These are phyloP conservation scores for Cercospora brassicicola DNA, from an alignment of 2,329 filamentous ascomycete species.

Conservation along the genomic window DNA sequence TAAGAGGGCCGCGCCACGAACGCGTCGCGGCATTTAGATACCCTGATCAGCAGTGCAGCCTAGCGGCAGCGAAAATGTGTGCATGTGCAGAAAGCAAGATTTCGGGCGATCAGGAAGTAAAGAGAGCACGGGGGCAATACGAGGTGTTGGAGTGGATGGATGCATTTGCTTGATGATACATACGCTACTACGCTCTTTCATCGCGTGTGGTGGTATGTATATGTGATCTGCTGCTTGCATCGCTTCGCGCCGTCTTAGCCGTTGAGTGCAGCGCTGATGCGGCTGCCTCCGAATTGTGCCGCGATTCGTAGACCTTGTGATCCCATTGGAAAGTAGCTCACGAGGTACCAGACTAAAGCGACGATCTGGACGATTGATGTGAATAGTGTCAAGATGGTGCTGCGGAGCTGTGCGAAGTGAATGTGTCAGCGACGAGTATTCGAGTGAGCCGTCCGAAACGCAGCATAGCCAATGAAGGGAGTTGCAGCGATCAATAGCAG, in stretches of 20 bases:
- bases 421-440: constrained; percentile 12
- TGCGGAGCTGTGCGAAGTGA: constrained; percentile 65
- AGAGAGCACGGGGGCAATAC: not conserved
- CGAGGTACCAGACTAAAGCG: constrained; percentile 84
- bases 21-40: not conserved
- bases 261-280: constrained; percentile 66
- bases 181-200: constrained; percentile 7
- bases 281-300: constrained; percentile 78
- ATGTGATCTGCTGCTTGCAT: constrained; percentile 2
- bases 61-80: not conserved
- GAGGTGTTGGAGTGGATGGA: not conserved
- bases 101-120: not conserved
- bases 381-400: constrained; percentile 78
- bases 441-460: not conserved
- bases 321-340: constrained; percentile 98
- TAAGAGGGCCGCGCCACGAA: not conserved
- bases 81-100: not conserved
- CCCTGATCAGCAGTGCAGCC: not conserved
- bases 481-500: constrained; percentile 8
- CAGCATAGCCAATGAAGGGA: not conserved
- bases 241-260: constrained; percentile 6
- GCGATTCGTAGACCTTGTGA: constrained; percentile 82
- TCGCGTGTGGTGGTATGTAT: not conserved
- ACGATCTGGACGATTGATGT: constrained; percentile 81
- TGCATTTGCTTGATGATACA: constrained; percentile 14